Conservation (phyloP, 2,329 filamentous ascomycete species). For the Epichloe aotearoae region DNA sequence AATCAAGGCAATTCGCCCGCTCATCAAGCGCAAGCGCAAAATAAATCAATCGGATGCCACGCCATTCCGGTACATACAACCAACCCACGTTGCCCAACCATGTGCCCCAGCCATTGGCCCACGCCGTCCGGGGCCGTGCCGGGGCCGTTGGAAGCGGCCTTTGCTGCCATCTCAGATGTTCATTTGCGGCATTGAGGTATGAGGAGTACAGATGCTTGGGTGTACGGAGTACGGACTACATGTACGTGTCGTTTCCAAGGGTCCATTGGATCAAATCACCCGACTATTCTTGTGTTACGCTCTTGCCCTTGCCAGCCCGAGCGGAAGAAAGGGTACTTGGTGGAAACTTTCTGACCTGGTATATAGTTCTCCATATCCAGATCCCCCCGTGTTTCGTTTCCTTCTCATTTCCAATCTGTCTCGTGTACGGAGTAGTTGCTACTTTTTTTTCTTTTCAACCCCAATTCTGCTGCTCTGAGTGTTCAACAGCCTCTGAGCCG, state of each 20-base stretch:
- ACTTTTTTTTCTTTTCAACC: neutral
- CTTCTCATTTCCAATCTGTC: constrained; percentile 5
- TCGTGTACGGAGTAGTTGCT: neutral
- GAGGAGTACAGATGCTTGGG: neutral
- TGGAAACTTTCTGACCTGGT: neutral
- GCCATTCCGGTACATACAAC: too few species aligned
- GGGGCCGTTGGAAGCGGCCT: neutral
- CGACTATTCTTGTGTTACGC: neutral
- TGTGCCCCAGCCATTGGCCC: constrained; percentile 32
- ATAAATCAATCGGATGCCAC: too few species aligned
- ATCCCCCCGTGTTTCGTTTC: constrained; percentile 6
- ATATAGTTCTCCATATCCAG: constrained; percentile 12
- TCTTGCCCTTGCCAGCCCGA: neutral
- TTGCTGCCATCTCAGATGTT: neutral
- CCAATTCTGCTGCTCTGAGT: neutral
- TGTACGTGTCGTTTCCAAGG: neutral
- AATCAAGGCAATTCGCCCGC: neutral
- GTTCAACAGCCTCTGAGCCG: constrained; percentile 5
- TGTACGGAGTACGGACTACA: neutral
- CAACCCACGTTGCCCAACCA: constrained; percentile 13
- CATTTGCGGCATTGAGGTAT: neutral
- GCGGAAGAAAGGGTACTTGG: neutral
- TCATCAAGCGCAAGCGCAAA: too few species aligned
- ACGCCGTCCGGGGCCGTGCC: constrained; percentile 8
- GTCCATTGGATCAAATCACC: neutral